Base-by-base conservation (phyloP, 306 rosid genomes). In the Dryas alaskensis region DNA sequence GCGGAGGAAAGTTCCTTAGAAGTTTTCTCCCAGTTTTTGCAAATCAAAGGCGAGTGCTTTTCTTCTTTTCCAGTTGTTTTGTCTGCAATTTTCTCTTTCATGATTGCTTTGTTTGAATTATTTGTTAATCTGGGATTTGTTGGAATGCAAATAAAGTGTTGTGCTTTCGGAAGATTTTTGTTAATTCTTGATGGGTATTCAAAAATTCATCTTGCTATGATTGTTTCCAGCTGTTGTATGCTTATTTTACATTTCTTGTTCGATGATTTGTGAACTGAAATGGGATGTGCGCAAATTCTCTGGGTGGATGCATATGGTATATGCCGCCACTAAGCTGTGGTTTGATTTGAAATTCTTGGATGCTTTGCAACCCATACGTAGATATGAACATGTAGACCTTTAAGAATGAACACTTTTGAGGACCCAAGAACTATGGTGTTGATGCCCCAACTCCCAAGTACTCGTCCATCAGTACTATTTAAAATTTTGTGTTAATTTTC, bases 1-100 rank as follows among this genome's bases (percentile, higher is more conserved):
- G 55, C 63, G 45, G 22, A 48, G 39, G 14, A 16, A 70, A 42
- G 9, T 55, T 54, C 27, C 51, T 9, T 12, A 17, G 14, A 25
- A 25, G 69, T 82, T 49, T 9, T 0, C 75, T 25, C 5, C 51
- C 72, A 59, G 57, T 61, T 68, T 60, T 74, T 73, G 76, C 76
- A 72, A 78, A 69, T 76, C 75, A 7, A 54, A 81, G 93, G 87
- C 39, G 50, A 76, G 86, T 49, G 70, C 72, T 60, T 74, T 31
- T 40, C 25, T 61, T 60, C 63, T 78, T 52, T 72, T 76, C 45
- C 14, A 46, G 51, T 12, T 43, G 4, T 22, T 71, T 37, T 44
- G 5, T 13, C 48, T 60, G 74, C 31, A 60, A 7, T 61, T 19
- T 51, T 19, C 54, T 76, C 48, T 12, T 43, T 45, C 59, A 50